These are phyloP conservation scores for Paramarasmius palmivorus DNA, from an alignment of 1,284 basidiomycete species.

Conservation along the genomic window DNA sequence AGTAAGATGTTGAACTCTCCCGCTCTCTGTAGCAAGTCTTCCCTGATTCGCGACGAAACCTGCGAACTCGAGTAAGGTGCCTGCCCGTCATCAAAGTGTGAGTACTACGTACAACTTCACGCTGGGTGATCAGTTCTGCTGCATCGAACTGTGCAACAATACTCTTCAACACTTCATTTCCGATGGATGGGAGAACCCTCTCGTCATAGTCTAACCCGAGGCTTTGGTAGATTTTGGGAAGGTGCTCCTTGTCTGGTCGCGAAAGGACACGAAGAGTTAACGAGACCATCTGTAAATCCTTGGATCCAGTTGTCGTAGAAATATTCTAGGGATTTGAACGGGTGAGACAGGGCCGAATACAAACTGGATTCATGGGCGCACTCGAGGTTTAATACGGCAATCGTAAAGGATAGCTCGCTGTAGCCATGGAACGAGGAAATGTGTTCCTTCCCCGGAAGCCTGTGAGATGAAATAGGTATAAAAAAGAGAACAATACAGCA, in stretches of 20 bases:
- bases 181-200: constrained; percentile 90
- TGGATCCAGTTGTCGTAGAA: constrained; percentile 94
- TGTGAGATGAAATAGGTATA: constrained; percentile 28
- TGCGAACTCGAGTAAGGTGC: constrained; percentile 25
- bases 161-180: constrained; percentile 97
- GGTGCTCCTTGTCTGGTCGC: constrained; percentile 85
- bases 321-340: constrained; percentile 69
- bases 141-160: constrained; percentile 99
- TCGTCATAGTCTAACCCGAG: constrained; percentile 98
- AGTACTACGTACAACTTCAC: constrained; percentile 67
- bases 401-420: constrained; percentile 97
- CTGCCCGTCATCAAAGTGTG: background rate
- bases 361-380: constrained; percentile 35
- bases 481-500: background rate
- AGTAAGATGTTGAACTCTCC: constrained; percentile 95
- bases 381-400: constrained; percentile 95
- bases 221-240: constrained; percentile 93
- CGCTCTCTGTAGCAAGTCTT: constrained; percentile 91
- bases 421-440: constrained; percentile 94
- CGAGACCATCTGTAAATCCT: constrained; percentile 97
- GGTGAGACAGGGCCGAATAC: background rate
- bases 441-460: constrained; percentile 94
- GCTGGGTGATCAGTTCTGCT: constrained; percentile 91
- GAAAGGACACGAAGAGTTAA: constrained; percentile 96
- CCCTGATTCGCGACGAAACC: constrained; percentile 93